Evolutionary conservation across 805 yeast genomes (phyloP).

Genomic region (Trichomonascus vanleenenianus): DNA sequence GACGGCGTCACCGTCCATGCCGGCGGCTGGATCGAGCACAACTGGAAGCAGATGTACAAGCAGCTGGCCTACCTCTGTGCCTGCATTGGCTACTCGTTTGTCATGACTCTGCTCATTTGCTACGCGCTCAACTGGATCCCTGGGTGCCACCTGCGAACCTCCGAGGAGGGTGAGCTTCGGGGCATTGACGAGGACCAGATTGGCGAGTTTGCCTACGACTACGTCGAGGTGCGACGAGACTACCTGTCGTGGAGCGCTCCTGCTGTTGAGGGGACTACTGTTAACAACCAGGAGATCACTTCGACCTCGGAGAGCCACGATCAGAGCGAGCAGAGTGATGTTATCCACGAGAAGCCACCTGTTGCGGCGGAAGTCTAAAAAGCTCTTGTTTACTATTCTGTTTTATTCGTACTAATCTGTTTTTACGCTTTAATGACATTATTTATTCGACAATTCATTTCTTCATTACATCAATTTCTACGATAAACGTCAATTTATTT

Average conservation of each 20-base stretch:
- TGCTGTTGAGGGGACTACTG: not conserved
- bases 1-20: conserved; percentile 77
- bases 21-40: conserved; percentile 91
- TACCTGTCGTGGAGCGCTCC: conserved; percentile 41
- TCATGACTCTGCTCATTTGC: conserved; percentile 71
- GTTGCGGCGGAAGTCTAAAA: too few relatives aligned
- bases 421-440: too few relatives aligned
- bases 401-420: too few relatives aligned
- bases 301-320: too few relatives aligned
- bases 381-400: too few relatives aligned
- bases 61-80: conserved; percentile 82
- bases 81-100: conserved; percentile 62
- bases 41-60: conserved; percentile 84
- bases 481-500: too few relatives aligned
- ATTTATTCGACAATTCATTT: too few relatives aligned
- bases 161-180: conserved; percentile 74
- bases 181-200: conserved; percentile 97
- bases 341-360: too few relatives aligned
- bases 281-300: conserved; percentile 1
- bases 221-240: conserved; percentile 93
- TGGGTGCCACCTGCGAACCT: conserved; percentile 69
- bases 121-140: conserved; percentile 70
- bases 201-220: conserved; percentile 98
- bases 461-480: too few relatives aligned
- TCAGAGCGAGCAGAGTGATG: too few relatives aligned